Evolutionary conservation across 176 grass and related monocot genomes (phyloP), one percentile per base, ranked within the genome.

Genomic region (Raddia guianensis): DNA sequence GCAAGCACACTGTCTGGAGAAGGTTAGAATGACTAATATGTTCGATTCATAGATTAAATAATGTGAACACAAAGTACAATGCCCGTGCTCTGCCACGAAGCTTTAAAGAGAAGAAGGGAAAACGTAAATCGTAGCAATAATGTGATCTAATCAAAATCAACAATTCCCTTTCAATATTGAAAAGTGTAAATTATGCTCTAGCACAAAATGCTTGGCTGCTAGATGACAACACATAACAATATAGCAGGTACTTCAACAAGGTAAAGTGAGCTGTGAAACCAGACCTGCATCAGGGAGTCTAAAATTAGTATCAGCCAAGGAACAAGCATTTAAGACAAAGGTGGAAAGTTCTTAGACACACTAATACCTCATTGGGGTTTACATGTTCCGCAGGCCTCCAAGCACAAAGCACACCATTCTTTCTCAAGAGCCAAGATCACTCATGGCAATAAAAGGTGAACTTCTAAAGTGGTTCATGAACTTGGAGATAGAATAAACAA

Each of bases 241-340:
- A 57, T 55, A 77, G 43, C 74, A 72, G 33, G 8, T 59, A 32
- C 68, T 49, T 80, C 8, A 43, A 11, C 44, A 49, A 27, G 65
- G 58, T 73, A 65, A n/a, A 32, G 40, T 0, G 12, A 11, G 20
- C 18, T 3, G 20, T 37, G 46, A 13, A 59, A 55, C 68, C 15
- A 73, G 72, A 77, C 84, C 84, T 86, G 69, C 76, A 80, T 65
- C 21, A 74, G 18, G 0, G 7, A 74, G 3, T 74, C 18, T 60
- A 55, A 74, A 10, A 57, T 86, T 15, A 74, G 68, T 3, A 80
- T 32, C 12, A 42, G 7, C 1, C 1, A 20, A 42, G 11, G 1
- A 58, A 66, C 7, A 18, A 74, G 49, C 16, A 72, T 73, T 49
- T 21, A 1, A 2, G 3, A 59, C 3, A 27, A 35, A 66, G 19